phyloP scores from a whole-genome alignment of 139 green algal genomes.

The Microglena sp. region DNA sequence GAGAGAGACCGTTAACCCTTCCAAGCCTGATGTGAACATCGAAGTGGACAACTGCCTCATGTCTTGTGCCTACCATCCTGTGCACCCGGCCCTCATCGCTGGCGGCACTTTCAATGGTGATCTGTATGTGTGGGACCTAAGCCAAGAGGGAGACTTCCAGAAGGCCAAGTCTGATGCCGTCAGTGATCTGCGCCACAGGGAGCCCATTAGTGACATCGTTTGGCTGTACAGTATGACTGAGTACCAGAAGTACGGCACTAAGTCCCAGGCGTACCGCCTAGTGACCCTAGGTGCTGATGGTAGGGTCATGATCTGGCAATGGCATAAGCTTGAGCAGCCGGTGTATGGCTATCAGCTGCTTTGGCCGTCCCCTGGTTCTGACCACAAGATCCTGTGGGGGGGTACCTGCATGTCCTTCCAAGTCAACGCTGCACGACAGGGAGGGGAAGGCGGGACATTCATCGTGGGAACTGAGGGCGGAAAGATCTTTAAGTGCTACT shows the following conservation, averaged over 20 bases:
- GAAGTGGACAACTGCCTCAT: slow-evolving; percentile 51
- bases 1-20: slow-evolving; percentile 22
- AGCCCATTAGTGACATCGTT: slow-evolving; percentile 34
- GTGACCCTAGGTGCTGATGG: slow-evolving; percentile 52
- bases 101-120: slow-evolving; percentile 59
- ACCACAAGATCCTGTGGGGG: slow-evolving; percentile 34
- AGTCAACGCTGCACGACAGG: slow-evolving; percentile 2
- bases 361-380: slow-evolving; percentile 24
- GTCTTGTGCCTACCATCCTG: slow-evolving; percentile 48
- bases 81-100: slow-evolving; percentile 47
- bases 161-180: slow-evolving; percentile 11
- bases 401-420: slow-evolving; percentile 45
- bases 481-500: slow-evolving; percentile 35
- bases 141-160: slow-evolving; percentile 37
- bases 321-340: slow-evolving; percentile 37
- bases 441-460: slow-evolving; percentile 4
- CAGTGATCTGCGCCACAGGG: slow-evolving; percentile 21
- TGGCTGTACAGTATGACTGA: slow-evolving; percentile 31
- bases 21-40: slow-evolving; percentile 27
- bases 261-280: slow-evolving; percentile 44
- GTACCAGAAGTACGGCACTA: slow-evolving; percentile 21
- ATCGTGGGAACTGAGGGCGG: slow-evolving; percentile 50
- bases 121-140: slow-evolving; percentile 56
- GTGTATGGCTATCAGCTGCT: slow-evolving; percentile 53
- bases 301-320: slow-evolving; percentile 50